These are phyloP conservation scores for Fusarium sp. DNA, from an alignment of 2,329 filamentous ascomycete genomes.

Conservation along the genomic window DNA sequence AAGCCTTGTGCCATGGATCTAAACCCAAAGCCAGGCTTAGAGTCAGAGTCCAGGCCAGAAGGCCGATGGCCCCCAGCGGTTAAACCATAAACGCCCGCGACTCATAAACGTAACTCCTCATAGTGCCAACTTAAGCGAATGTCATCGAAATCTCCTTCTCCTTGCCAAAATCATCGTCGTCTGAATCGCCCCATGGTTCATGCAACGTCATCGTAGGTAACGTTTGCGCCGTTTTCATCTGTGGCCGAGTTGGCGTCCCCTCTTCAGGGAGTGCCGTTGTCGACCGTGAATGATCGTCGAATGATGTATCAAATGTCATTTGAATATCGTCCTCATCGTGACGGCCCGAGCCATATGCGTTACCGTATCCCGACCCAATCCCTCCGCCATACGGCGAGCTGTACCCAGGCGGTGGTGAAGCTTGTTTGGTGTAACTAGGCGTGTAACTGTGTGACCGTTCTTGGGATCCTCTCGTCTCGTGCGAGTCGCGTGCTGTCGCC, in stretches of 20 bases:
- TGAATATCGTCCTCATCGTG: constrained; percentile 66
- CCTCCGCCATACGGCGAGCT: constrained; percentile 40
- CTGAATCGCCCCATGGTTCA: constrained; percentile 78
- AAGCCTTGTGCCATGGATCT: constrained; percentile 19
- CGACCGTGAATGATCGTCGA: constrained; percentile 54
- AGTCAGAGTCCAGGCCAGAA: background rate
- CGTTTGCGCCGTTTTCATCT: constrained; percentile 58
- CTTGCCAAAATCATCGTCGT: constrained; percentile 76
- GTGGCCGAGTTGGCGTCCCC: constrained; percentile 45
- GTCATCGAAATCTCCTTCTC: constrained; percentile 85
- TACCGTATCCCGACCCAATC: constrained; percentile 29
- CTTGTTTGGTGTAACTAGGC: constrained; percentile 40
- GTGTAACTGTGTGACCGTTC: constrained; percentile 42
- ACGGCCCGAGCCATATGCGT: constrained; percentile 46
- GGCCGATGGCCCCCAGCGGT: constrained; percentile 6
- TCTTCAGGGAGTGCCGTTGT: constrained; percentile 50
- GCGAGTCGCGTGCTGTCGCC: constrained; percentile 40
- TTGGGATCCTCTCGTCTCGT: constrained; percentile 41
- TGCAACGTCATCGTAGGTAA: constrained; percentile 63
- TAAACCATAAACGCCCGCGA: constrained; percentile 31
- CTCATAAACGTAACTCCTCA: constrained; percentile 15
- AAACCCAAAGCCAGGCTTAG: constrained; percentile 4
- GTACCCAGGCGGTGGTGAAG: constrained; percentile 36
- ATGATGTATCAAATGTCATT: constrained; percentile 80
- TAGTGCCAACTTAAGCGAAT: constrained; percentile 69